phyloP scores from a whole-genome alignment of 176 grass and related monocot species.

The Musa acuminata region DNA sequence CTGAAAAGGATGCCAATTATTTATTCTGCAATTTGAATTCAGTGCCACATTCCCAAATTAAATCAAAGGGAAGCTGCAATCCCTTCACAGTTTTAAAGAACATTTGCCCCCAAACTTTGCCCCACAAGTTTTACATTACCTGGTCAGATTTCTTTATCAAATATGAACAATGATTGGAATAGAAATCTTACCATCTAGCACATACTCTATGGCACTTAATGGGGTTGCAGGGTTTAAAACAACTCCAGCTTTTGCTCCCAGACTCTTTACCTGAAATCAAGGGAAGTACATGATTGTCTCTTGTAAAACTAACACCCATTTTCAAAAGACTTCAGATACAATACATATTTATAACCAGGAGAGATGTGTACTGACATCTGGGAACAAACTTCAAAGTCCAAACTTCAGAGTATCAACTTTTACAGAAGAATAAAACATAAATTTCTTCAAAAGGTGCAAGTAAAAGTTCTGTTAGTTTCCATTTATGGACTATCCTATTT shows the following conservation, averaged over 20 bases:
- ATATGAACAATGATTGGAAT: neutral
- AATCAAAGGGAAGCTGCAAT: too few relatives aligned
- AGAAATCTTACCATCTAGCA: constrained; percentile 65
- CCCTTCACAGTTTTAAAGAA: too few relatives aligned
- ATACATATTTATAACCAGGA: neutral
- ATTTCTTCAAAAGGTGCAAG: neutral
- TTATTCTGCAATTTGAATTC: too few relatives aligned
- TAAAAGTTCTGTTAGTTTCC: neutral
- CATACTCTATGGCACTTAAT: constrained; percentile 69
- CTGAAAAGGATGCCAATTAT: too few relatives aligned
- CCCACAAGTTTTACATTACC: too few relatives aligned
- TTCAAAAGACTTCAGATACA: neutral
- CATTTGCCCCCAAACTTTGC: too few relatives aligned
- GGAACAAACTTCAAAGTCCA: too few relatives aligned
- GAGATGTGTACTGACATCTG: too few relatives aligned
- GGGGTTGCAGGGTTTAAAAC: constrained; percentile 95
- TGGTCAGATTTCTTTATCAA: too few relatives aligned
- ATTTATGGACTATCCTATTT: neutral
- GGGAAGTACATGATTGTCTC: too few relatives aligned
- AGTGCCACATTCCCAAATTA: too few relatives aligned
- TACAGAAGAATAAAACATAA: neutral
- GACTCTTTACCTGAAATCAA: constrained; percentile 68
- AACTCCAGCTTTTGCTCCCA: constrained; percentile 98
- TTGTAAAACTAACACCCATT: too few relatives aligned
- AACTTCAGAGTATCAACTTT: neutral